Conservation (phyloP, 768 basidiomycete species). For the Termitomyces sp. region DNA sequence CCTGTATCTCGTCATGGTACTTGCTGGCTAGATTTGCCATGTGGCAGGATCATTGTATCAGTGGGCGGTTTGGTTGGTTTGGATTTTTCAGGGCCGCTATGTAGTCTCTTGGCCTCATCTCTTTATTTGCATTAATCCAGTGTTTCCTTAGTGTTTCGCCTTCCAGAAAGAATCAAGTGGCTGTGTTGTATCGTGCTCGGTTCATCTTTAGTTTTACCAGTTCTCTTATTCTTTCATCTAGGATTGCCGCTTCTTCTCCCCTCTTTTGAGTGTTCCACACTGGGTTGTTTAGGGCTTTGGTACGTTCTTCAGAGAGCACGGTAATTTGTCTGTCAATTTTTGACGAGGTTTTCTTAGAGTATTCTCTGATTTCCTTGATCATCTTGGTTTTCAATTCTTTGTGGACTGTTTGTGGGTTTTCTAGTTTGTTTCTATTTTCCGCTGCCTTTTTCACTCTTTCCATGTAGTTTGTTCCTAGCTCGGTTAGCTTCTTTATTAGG, state of each 20-base stretch:
- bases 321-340: too few relatives aligned
- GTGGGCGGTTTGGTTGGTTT: fast-evolving
- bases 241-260: not conserved
- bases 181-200: not conserved
- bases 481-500: too few relatives aligned
- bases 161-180: not conserved
- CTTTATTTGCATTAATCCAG: not conserved
- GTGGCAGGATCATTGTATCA: not conserved
- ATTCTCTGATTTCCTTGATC: too few relatives aligned
- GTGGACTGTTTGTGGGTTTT: too few relatives aligned
- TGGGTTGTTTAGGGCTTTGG: too few relatives aligned
- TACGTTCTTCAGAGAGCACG: fast-evolving
- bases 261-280: too few relatives aligned
- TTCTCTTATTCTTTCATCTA: not conserved
- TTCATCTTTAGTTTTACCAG: fast-evolving
- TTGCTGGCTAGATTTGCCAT: not conserved
- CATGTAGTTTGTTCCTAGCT: too few relatives aligned
- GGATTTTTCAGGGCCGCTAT: not conserved
- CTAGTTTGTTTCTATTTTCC: too few relatives aligned
- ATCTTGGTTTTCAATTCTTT: too few relatives aligned
- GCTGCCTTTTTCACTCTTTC: too few relatives aligned
- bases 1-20: too few relatives aligned
- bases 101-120: not conserved
- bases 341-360: too few relatives aligned
- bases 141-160: not conserved